Evolutionary conservation across 106 monocot species (phyloP), one percentile per base, ranked within the genome.

Genomic region (Hemerocallis citrina): DNA sequence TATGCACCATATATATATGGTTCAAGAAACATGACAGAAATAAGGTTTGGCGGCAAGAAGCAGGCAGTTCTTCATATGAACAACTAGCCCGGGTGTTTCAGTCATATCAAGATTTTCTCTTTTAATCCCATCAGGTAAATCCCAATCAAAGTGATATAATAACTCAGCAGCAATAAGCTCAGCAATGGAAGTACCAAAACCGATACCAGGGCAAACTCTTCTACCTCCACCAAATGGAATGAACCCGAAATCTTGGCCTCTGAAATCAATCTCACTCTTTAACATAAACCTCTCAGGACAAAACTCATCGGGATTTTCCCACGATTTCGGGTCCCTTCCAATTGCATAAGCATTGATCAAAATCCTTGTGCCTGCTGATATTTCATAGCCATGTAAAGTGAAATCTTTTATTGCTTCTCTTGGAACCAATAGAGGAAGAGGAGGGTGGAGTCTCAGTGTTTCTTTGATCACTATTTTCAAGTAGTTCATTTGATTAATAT

Each of bases 281-380:
- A 57, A 45, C 15, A n/a, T n/a, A 15, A 66, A 52, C 15, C 52
- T 45, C 33, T 67, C 67, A 5, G 67, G 10, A 32, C 57, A 31
- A 19, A 31, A 40, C 67, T 56, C 54, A 27, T 21, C n/a, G n/a
- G n/a, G n/a, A n/a, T n/a, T n/a, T n/a, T n/a, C n/a, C n/a, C n/a
- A n/a, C n/a, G n/a, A n/a, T 10, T 16, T 29, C 5, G 56, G 52
- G 24, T 74, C 66, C 34, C 66, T 61, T 11, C 25, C 30, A 16
- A 74, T 67, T 7, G 59, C 74, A 66, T 52, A 60, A 6, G n/a
- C 32, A 16, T 67, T 74, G 22, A 67, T 34, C 1, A 67, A 2
- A 6, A 66, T 20, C 25, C 51, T 11, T 14, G 49, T 52, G 7
- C 47, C 30, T 9, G 19, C 20, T 12, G 58, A 15, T 23, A 67